Evolutionary conservation across 2,329 filamentous ascomycete genomes (phyloP), one percentile per base, ranked within the genome.

Genomic region (Colletotrichum sp.): DNA sequence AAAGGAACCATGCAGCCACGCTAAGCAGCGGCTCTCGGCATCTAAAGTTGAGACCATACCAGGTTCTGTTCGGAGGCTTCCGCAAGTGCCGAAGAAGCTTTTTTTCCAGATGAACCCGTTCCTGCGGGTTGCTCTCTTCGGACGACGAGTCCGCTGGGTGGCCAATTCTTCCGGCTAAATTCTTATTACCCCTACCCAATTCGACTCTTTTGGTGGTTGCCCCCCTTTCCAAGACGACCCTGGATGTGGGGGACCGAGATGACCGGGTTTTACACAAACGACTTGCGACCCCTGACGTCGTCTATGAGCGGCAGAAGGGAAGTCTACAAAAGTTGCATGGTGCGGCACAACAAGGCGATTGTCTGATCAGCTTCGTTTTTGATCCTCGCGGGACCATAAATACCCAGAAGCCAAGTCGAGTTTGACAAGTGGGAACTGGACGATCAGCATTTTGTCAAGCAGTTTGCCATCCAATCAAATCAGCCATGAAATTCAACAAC

Each of bases 401-500:
- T 26, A 61, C 34, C 32, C 32, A 60, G 12, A 43, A n/a, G n/a
- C 21, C 24, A 28, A 66, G 15, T 32, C 61, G 30, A 61, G n/a
- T 21, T 24, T 13, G 38, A 24, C 21, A 16, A 52, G 21, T 9
- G 30, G 66, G 43, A 32, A 56, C n/a, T 21, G n/a, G 43, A 52
- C 21, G 34, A 66, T 52, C 67, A 32, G 26, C 60, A 55, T 26
- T 30, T 24, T 60, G 10, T 48, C 56, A 70, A 21, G 10, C 16
- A 67, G 12, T n/a, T 36, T 56, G 30, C 26, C 18, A 48, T 36
- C 12, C 65, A 55, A 18, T n/a, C 12, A n/a, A 32, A 30, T 30
- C 60, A 55, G 58, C 66, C 34, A 77, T 77, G 75, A 77, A 71
- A 67, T 28, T 77, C 58, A 72, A 38, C 72, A 71, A 68, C 38